Evolutionary conservation across 257 asterid genomes (phyloP), one percentile per base, ranked within the genome.

Genomic region (Scutellaria galericulata): DNA sequence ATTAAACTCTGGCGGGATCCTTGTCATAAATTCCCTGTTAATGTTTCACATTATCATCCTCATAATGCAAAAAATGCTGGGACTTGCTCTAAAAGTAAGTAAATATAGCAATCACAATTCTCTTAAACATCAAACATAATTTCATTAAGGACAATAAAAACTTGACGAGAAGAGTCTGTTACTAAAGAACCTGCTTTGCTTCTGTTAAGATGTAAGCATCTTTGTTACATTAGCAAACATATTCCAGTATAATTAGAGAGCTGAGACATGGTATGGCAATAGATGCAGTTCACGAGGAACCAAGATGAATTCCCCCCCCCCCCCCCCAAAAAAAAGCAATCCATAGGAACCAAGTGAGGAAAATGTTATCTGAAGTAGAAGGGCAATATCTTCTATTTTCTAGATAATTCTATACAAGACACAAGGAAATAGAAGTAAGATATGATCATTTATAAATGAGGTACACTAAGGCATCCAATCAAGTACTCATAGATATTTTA

Each of bases 21-120:
- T 91, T 24, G 96, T 87, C 99, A 58, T 92, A 95, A 80, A 95
- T 88, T 78, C 99, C 99, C 98, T 94, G 86, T 50, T 57, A 81
- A 80, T 74, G 74, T 64, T 68, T 73, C 71, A 67, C 73, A 67
- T 64, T 57, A 48, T 58, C 35, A 57, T 42, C 56, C 52, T 56
- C 39, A 58, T 51, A 65, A 61, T 63, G 18, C 68, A 63, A 48
- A 73, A 69, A 48, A 54, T 53, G 58, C 24, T 24, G n/a, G 44
- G 18, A 53, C 5, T 12, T 66, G 59, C 41, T 75, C 60, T 37
- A 52, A 47, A 64, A 78, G 65, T 72, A 20, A 22, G 63, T 55
- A 47, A 20, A 45, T 53, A 69, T 46, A 60, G 47, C 14, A 65
- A 9, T 44, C 13, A 44, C 12, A 8, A 44, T 44, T 44, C 48